Base-by-base conservation (phyloP, 345 rosid genomes). In the Ceriops zippeliana region DNA sequence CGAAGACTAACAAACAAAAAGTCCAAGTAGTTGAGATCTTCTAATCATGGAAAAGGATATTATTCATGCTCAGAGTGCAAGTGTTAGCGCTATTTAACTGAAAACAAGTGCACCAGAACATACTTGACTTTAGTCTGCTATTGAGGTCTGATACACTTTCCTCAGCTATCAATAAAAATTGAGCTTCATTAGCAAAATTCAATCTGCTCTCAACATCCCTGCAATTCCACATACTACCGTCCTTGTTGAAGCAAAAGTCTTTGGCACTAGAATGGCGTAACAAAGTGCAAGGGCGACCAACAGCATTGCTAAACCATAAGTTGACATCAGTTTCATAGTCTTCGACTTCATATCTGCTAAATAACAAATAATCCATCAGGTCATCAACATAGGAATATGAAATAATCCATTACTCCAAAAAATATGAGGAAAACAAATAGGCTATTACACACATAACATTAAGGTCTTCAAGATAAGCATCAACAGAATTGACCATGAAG, bases 131-230 rank as follows among this genome's bases (percentile, higher is more conserved):
- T 66, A 90, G 46, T 81, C 88, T 85, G 73, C 60, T 77, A 78
- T 83, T 82, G 63, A 95, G 91, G 78, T 95, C 96, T 4, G 87
- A 80, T 34, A 91, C 77, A 37, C 99, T 95, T 80, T 85, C 96
- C 77, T 90, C 96, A 0, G 96, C 86, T 80, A 95, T 72, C 73
- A 91, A 75, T 64, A 95, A 78, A 76, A 89, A 86, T 81, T 89
- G 97, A 79, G 93, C 99, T 87, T 91, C 99, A 66, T 95, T 95
- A 66, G 87, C 75, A 80, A 91, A 95, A 77, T 83, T 91, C 77
- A 85, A 76, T 70, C 70, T 83, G 78, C 84, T 79, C 49, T 76
- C 84, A 73, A 76, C 77, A 74, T 87, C 89, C 78, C 93, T 82
- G 81, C 99, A 91, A 74, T 73, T 58, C 31, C 74, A 86, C 38